phyloP scores from a whole-genome alignment of 106 monocot species.

The Hemerocallis citrina region DNA sequence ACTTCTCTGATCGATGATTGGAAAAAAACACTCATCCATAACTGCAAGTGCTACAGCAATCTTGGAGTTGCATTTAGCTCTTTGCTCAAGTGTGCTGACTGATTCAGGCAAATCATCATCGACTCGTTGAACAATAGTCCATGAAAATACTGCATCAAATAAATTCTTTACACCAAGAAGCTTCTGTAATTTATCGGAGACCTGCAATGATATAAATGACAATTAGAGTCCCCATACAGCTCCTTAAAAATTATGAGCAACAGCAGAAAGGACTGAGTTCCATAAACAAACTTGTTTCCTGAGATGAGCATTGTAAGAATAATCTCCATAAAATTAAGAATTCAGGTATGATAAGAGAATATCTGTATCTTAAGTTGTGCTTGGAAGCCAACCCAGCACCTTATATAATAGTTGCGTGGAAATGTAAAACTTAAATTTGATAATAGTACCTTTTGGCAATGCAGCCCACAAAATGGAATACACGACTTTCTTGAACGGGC shows the following conservation, averaged over 20 bases:
- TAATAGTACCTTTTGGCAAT: slow-evolving; percentile 48
- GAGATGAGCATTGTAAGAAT: neutral
- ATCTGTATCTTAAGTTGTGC: neutral
- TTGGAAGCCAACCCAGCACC: neutral
- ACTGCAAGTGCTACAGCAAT: slow-evolving; percentile 64
- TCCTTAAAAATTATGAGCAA: neutral
- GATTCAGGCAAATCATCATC: slow-evolving; percentile 24
- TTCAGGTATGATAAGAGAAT: neutral
- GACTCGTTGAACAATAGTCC: slow-evolving; percentile 59
- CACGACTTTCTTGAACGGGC: neutral
- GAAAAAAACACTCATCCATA: slow-evolving; percentile 91
- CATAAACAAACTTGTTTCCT: neutral
- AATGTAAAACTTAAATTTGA: neutral
- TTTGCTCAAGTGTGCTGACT: slow-evolving; percentile 9
- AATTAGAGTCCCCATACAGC: neutral
- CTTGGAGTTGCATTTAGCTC: slow-evolving; percentile 77
- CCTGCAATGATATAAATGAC: slow-evolving; percentile 25
- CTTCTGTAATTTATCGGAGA: slow-evolving; percentile 42
- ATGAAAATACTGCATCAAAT: slow-evolving; percentile 65
- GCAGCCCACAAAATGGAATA: slow-evolving; percentile 49
- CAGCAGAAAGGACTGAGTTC: neutral
- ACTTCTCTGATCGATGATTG: slow-evolving; percentile 71
- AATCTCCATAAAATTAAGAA: neutral
- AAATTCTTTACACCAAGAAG: slow-evolving; percentile 62
- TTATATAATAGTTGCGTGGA: neutral